Base-by-base conservation (phyloP, 345 rosid genomes). In the Populus alba region DNA sequence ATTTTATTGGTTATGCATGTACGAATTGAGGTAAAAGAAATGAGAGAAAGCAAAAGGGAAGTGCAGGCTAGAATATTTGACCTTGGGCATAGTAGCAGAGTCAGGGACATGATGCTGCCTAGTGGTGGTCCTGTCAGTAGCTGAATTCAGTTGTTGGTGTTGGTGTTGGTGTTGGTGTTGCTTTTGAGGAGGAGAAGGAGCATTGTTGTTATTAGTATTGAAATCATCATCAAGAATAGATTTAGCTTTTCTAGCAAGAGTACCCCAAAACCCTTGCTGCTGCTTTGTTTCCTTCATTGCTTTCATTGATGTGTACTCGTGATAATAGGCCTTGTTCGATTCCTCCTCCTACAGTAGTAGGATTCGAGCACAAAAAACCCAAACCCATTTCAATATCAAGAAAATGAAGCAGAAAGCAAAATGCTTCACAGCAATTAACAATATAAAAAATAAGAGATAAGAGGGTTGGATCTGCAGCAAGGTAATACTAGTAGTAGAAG, bases 211-310 rank as follows among this genome's bases (percentile, higher is more conserved):
- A n/a, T 11, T 10, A 57, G 62, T 23, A 65, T 55, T 27, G 47
- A n/a, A 73, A 66, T 53, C 81, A 31, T 75, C 85, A 43, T 82
- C 85, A 11, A 83, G 43, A 75, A 77, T 41, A 15, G 79, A 80
- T 80, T 83, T 77, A 71, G 81, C 81, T 76, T 86, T 74, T 59
- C 77, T 72, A 51, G 78, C 77, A 79, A 79, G 49, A 59, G 75
- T n/a, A 78, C 82, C 81, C 76, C 80, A 68, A 68, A 75, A 78
- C 47, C 78, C 75, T 77, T 85, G 88, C 29, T 57, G 63, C 6
- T 57, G 63, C 75, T 92, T 92, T 22, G 89, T 81, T 81, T 91
- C 93, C 45, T 85, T 85, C 45, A 87, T 66, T 66, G 70, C 61
- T 10, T 68, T 76, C 77, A 71, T 78, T 2, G 95, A 87, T 6